Conservation (phyloP, 371 early-diverging fungal species). For the Mortierella sp. region DNA sequence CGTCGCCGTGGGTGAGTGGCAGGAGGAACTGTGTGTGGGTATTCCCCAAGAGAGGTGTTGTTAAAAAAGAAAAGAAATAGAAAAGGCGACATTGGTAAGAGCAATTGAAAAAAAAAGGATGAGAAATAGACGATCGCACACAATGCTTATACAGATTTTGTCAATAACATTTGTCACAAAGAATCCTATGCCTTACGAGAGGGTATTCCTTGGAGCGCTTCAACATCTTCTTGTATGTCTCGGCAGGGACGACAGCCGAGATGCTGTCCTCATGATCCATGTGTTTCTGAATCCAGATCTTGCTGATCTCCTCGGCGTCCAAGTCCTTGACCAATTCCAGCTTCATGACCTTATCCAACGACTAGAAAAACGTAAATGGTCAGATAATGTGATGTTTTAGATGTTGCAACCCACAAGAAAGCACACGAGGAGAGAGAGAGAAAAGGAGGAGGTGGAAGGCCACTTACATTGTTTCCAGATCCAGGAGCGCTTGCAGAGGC, state of each 20-base stretch:
- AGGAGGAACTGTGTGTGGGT: slow-evolving; percentile 81
- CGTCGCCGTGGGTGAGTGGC: slow-evolving; percentile 87
- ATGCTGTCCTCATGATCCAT: slow-evolving; percentile 73
- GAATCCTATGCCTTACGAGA: slow-evolving; percentile 66
- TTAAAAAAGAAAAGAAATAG: neutral
- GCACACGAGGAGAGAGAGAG: too few species aligned
- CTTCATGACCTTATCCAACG: slow-evolving; percentile 86
- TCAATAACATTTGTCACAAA: neutral
- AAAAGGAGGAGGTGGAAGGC: too few species aligned
- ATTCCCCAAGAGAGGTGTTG: neutral
- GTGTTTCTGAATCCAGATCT: slow-evolving; percentile 92
- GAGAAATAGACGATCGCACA: too few species aligned
- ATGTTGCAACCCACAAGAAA: too few species aligned
- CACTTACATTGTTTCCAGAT: slow-evolving; percentile 6
- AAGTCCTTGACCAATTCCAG: slow-evolving; percentile 77
- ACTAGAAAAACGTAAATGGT: slow-evolving; percentile 46
- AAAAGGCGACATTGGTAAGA: neutral
- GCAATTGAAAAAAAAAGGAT: neutral
- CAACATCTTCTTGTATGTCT: slow-evolving; percentile 78
- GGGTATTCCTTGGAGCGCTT: slow-evolving; percentile 78
- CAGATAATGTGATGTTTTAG: neutral
- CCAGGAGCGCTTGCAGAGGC: neutral
- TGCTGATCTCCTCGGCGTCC: slow-evolving; percentile 73
- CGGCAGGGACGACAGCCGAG: slow-evolving; percentile 83
- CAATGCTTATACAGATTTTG: too few species aligned